A percentile compares a stretch with the other conserved stretches of the same genome.
Conservation (phyloP, 768 basidiomycete genomes). For the Suillus subalutaceus region DNA sequence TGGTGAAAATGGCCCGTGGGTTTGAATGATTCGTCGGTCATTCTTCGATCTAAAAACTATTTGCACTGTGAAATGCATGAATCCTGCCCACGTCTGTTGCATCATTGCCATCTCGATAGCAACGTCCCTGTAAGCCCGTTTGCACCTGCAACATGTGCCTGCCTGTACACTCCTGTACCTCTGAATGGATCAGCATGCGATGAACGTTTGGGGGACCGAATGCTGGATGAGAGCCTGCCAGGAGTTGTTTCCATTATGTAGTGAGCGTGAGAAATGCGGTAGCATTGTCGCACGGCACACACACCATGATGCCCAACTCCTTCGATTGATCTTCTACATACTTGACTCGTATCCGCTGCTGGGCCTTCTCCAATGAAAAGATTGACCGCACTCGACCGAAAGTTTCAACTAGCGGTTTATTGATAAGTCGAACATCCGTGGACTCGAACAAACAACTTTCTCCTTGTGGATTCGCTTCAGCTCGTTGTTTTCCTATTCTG, state of each 20-base stretch:
- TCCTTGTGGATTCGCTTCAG: not conserved
- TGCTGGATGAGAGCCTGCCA: not conserved
- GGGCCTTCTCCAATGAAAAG: not conserved
- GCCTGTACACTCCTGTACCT: not conserved
- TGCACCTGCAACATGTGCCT: not conserved
- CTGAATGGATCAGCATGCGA: not conserved
- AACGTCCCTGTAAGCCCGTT: not conserved
- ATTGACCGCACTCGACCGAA: not conserved
- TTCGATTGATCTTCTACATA: slow-evolving; percentile 1
- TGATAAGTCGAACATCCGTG: not conserved
- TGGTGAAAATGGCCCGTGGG: not conserved
- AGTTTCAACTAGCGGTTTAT: not conserved
- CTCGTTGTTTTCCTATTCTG: not conserved
- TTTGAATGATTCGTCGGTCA: not conserved
- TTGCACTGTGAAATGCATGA: not conserved
- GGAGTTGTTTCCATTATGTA: not conserved
- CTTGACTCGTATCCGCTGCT: not conserved
- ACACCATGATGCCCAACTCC: not conserved
- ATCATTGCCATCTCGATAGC: not conserved
- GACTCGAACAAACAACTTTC: not conserved
- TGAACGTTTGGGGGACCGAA: not conserved
- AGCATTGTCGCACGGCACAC: not conserved
- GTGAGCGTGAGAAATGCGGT: not conserved
- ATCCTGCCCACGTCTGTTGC: not conserved
- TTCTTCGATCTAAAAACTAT: not conserved